Base-by-base conservation (phyloP, 2,329 filamentous ascomycete species). In the Gnomoniopsis smithogilvyi region DNA sequence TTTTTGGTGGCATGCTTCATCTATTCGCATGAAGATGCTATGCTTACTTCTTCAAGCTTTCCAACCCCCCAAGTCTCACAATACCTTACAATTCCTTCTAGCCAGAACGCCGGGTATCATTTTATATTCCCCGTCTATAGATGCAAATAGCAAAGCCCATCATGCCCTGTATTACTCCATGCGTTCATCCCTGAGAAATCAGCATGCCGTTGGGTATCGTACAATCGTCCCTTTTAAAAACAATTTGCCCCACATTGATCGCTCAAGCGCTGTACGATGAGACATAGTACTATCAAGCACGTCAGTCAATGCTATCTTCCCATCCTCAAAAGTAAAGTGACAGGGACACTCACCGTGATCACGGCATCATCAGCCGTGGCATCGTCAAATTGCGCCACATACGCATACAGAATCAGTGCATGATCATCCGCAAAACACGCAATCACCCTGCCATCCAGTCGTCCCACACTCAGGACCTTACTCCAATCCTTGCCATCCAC, bases 401-500 rank as follows among this genome's bases (percentile, higher is more conserved):
- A 95, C 2, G 95, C 91, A 68, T 95, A 95, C 26, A 95, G 76
- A 45, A 95, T 91, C 63, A 96, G 72, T 2, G 91, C 90, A 70
- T 92, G 87, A 55, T 91, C 89, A 68, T 95, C 81, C 43, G 87
- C 87, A 72, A 96, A 92, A 70, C 93, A 97, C 58, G 93, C 95
- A 77, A 98, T 95, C 54, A 98, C 94, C 65, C 92, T 83, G 1
- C 92, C 94, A 66, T 95, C 94, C 33, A 98, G 76, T 53, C 93
- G 81, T 1, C 94, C 94, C 14, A 98, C 93, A 72, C 92, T 96
- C 65, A 99, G 79, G n/a, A 98, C 94, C 65, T 85, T 86, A 34
- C 92, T 92, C 94, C 95, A 98, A 71, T 99, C 95, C 71, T 87
- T 89, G 36, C 92, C 95, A 74, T 98, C 95, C 24, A 98, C 92